Percentiles rank a stretch among this genome's conserved stretches.
phyloP scores from a whole-genome alignment of 345 rosid species.

The Lepidium didymum region DNA sequence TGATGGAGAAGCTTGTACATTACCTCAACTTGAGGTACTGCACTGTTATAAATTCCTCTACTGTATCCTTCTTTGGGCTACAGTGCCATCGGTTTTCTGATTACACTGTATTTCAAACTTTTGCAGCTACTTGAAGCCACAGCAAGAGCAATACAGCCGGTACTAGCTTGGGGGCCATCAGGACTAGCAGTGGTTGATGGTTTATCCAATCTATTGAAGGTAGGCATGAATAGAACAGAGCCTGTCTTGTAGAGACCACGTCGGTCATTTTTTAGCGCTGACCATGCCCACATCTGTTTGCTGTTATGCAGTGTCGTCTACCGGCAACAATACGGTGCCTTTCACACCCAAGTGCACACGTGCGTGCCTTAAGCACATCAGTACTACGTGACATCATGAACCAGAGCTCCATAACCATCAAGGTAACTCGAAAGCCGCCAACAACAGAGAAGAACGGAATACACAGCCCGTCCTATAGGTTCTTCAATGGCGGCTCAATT shows the following conservation, averaged over 20 bases:
- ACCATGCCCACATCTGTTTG: neutral
- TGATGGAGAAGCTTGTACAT: constrained; percentile 96
- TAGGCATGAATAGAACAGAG: constrained; percentile 18
- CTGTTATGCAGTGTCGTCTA: constrained; percentile 76
- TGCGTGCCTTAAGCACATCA: constrained; percentile 81
- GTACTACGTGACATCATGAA: constrained; percentile 70
- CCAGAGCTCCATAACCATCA: constrained; percentile 35
- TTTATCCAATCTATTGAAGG: constrained; percentile 84
- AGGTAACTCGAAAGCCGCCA: constrained; percentile 32
- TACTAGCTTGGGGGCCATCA: constrained; percentile 80
- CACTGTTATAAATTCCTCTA: neutral
- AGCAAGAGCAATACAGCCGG: constrained; percentile 81
- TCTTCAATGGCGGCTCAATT: constrained; percentile 40
- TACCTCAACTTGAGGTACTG: constrained; percentile 88
- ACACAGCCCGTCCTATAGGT: constrained; percentile 42
- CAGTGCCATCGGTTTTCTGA: neutral
- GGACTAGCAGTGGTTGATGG: constrained; percentile 88
- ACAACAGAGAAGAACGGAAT: constrained; percentile 52
- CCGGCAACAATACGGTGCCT: constrained; percentile 79
- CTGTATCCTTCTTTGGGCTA: neutral
- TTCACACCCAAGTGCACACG: constrained; percentile 93
- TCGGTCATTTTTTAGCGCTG: neutral
- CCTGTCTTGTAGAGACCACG: neutral
- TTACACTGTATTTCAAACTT: neutral
- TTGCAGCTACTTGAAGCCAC: constrained; percentile 92